These are phyloP conservation scores for Saturnispora silvae DNA, from an alignment of 805 yeast genomes.

Conservation along the genomic window DNA sequence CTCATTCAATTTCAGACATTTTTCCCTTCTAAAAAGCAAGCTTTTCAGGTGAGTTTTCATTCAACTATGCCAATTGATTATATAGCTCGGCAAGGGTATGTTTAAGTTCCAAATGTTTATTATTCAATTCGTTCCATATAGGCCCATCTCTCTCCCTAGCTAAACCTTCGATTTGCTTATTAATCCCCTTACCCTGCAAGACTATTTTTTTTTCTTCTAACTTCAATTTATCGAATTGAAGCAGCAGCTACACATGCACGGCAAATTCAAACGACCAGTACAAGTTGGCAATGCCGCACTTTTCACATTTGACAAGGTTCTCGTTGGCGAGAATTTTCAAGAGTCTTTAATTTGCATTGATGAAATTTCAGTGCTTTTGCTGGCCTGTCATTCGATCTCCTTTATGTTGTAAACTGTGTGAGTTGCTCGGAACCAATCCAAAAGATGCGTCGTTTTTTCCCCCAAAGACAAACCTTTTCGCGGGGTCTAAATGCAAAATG, in stretches of 20 bases:
- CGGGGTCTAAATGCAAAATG: conserved; percentile 13
- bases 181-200: too few species aligned
- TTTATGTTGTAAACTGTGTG: conserved; percentile 38
- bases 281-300: conserved; percentile 43
- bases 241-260: conserved; percentile 9
- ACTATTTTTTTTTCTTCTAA: too few species aligned
- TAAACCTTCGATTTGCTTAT: too few species aligned
- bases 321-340: conserved; percentile 39
- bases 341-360: conserved; percentile 45
- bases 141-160: too few species aligned
- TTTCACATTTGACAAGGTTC: conserved; percentile 36
- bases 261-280: conserved; percentile 40
- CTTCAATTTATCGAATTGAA: conserved; percentile 9
- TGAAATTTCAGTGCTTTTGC: conserved; percentile 39
- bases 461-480: conserved; percentile 25
- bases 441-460: conserved; percentile 29
- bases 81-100: too few species aligned
- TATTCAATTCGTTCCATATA: too few species aligned
- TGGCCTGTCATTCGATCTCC: conserved; percentile 38
- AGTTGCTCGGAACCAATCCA: conserved; percentile 30
- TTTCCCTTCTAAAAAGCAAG: not conserved
- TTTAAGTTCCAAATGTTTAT: too few species aligned
- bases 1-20: conserved; percentile 7
- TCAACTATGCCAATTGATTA: too few species aligned
- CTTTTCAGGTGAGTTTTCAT: too few species aligned